Conservation (phyloP, 108 stramenopile genomes). For the Nitzschia palea region DNA sequence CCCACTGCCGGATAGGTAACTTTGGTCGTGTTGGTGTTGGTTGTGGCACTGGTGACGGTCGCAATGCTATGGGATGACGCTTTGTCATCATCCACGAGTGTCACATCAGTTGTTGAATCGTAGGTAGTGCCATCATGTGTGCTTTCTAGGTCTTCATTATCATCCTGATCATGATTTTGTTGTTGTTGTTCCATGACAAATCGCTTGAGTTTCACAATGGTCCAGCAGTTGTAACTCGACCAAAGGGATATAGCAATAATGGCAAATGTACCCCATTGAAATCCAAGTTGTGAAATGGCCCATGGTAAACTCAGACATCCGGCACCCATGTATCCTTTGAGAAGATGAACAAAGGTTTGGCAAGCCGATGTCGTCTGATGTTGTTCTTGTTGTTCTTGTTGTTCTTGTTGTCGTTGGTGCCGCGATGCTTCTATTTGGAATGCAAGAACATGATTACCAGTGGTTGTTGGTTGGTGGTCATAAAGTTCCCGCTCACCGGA, state of each 20-base stretch:
- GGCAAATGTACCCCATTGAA: conserved; percentile 35
- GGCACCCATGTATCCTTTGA: conserved; percentile 72
- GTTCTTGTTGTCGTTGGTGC: not conserved
- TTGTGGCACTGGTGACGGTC: not conserved
- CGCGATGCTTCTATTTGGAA: no score
- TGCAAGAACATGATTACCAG: no score
- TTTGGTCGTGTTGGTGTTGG: conserved; percentile 22
- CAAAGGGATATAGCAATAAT: conserved; percentile 47
- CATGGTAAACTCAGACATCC: conserved; percentile 68
- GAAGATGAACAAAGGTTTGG: conserved; percentile 60
- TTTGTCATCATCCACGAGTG: not conserved
- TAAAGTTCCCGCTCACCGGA: no score
- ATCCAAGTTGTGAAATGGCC: conserved; percentile 63
- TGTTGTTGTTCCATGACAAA: conserved; percentile 34
- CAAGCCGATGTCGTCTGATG: conserved; percentile 33
- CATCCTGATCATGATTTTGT: not conserved
- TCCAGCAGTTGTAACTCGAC: conserved; percentile 68
- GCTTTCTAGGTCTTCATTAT: not conserved
- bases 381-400: conserved; percentile 1
- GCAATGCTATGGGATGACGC: no score
- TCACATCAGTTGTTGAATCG: not conserved
- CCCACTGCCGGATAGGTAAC: conserved; percentile 73
- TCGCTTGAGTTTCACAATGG: conserved; percentile 61
- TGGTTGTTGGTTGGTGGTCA: no score
- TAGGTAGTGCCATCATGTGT: not conserved